phyloP scores from a whole-genome alignment of 169 alveolate genomes.

The Plasmodium reichenowi region DNA sequence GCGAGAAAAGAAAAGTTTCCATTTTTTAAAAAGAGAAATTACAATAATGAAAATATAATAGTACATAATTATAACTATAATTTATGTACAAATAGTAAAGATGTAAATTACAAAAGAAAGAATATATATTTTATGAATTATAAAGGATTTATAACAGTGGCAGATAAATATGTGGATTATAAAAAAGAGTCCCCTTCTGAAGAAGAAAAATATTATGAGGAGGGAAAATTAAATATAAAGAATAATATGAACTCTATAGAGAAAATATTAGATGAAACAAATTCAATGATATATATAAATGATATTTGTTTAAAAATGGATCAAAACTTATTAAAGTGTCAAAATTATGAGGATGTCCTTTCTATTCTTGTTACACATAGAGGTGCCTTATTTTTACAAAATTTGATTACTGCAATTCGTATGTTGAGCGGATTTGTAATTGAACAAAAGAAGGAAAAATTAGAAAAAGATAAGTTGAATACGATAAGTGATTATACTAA shows the following conservation, averaged over 20 bases:
- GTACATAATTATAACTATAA: conserved; percentile 1
- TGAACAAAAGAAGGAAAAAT: conserved; percentile 51
- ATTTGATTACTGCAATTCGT: conserved; percentile 83
- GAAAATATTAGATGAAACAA: conserved; percentile 68
- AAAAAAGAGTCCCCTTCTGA: background rate
- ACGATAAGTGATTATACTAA: conserved; percentile 50
- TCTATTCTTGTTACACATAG: conserved; percentile 84
- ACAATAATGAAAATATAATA: background rate
- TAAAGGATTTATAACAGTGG: conserved; percentile 31
- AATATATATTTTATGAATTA: background rate
- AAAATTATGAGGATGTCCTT: conserved; percentile 82
- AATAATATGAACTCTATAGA: conserved; percentile 43
- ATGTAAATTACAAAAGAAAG: background rate
- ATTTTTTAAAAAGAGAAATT: background rate
- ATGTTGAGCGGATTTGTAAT: conserved; percentile 80
- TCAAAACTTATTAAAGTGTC: conserved; percentile 77
- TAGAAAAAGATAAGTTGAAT: conserved; percentile 76
- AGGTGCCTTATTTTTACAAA: conserved; percentile 86
- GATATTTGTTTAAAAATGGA: conserved; percentile 86
- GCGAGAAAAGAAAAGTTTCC: conserved; percentile 10
- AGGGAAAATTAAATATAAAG: background rate
- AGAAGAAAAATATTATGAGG: conserved; percentile 3
- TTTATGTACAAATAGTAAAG: conserved; percentile 5
- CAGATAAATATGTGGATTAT: background rate
- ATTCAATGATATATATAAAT: conserved; percentile 78